A percentile compares a stretch with the other conserved stretches of the same genome.
These are phyloP conservation scores for Pseudocercospora cruenta DNA, from an alignment of 2,329 filamentous ascomycete genomes.

Conservation along the genomic window DNA sequence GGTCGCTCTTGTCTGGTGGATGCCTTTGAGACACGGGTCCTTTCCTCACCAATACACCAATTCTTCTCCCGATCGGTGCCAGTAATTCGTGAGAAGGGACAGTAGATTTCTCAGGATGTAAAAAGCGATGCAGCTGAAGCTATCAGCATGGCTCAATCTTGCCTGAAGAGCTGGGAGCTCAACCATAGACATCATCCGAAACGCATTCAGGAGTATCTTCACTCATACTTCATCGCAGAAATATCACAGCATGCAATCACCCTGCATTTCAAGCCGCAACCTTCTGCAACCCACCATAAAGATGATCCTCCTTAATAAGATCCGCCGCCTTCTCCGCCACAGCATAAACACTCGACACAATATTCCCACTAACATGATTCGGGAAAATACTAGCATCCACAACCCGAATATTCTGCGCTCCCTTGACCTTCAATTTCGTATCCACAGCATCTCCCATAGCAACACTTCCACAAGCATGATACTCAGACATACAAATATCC, in stretches of 20 bases:
- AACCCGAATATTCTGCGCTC: slow-evolving; percentile 42
- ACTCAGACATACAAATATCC: slow-evolving; percentile 37
- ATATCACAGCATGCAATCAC: too few species aligned
- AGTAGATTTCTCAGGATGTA: too few species aligned
- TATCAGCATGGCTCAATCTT: too few species aligned
- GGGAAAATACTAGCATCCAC: slow-evolving; percentile 43
- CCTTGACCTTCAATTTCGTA: slow-evolving; percentile 42
- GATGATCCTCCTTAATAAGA: slow-evolving; percentile 38
- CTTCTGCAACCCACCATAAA: slow-evolving; percentile 25
- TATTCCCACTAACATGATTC: slow-evolving; percentile 37
- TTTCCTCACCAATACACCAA: too few species aligned
- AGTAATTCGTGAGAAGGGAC: too few species aligned
- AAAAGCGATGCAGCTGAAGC: too few species aligned
- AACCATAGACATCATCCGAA: too few species aligned
- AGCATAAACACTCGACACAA: slow-evolving; percentile 36
- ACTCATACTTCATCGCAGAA: not conserved
- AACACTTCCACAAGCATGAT: slow-evolving; percentile 44
- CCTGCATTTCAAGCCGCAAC: too few species aligned
- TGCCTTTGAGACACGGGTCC: too few species aligned
- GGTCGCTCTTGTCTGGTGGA: too few species aligned
- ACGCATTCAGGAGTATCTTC: not conserved
- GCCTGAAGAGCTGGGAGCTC: too few species aligned
- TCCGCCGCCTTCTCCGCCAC: slow-evolving; percentile 40
- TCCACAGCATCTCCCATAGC: slow-evolving; percentile 51
- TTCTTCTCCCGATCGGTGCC: too few species aligned